Conservation (phyloP, 2,329 filamentous ascomycete species). For the Trichoderma pleuroti region DNA sequence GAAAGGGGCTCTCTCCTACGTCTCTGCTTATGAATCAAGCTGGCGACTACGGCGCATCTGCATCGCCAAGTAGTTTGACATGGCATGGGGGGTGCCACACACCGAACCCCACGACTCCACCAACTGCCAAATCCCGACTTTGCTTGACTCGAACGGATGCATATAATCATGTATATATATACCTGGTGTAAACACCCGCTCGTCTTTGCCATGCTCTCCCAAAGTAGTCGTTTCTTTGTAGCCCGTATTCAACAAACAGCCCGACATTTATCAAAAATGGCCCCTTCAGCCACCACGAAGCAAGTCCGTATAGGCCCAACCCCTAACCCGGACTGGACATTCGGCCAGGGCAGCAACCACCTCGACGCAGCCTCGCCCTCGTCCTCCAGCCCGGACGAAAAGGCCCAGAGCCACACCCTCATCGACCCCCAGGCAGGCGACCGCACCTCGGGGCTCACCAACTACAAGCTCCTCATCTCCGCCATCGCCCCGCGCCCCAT, state of each 20-base stretch:
- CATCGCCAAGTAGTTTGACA: neutral
- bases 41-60: neutral
- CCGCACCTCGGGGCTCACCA: conserved; percentile 58
- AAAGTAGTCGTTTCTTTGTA: neutral
- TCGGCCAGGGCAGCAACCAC: conserved; percentile 63
- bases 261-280: neutral
- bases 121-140: neutral
- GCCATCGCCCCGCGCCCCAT: conserved; percentile 81
- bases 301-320: neutral
- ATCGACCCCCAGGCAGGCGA: conserved; percentile 78
- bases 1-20: neutral
- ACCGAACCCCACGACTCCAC: neutral
- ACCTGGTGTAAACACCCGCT: neutral
- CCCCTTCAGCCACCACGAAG: neutral
- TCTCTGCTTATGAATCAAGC: neutral
- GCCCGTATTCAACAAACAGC: neutral
- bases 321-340: conserved; percentile 57
- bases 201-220: neutral
- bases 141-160: neutral
- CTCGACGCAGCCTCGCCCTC: conserved; percentile 24
- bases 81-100: neutral
- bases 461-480: conserved; percentile 91
- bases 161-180: neutral
- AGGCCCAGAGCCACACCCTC: conserved; percentile 57
- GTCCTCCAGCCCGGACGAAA: conserved; percentile 20